Conservation (phyloP, 306 rosid species). For the Quercus engelmannii region DNA sequence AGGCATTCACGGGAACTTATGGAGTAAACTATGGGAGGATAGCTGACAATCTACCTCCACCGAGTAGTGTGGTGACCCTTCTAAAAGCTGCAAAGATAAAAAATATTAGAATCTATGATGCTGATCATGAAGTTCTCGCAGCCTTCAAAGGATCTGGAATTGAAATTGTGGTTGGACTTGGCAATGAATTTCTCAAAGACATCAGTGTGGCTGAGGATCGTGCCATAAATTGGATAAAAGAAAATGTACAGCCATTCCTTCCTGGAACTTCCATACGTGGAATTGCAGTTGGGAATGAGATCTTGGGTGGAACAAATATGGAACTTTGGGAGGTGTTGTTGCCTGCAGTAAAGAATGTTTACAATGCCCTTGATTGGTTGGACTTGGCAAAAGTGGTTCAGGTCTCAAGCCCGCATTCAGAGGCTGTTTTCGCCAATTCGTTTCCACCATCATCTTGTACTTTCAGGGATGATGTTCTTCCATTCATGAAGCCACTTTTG, state of each 20-base stretch:
- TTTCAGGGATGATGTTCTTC: slow-evolving; percentile 59
- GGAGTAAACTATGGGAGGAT: slow-evolving; percentile 87
- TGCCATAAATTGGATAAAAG: slow-evolving; percentile 85
- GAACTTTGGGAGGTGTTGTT: slow-evolving; percentile 68
- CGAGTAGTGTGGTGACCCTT: slow-evolving; percentile 73
- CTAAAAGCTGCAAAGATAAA: slow-evolving; percentile 81
- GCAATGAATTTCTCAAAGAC: slow-evolving; percentile 52
- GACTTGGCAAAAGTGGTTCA: slow-evolving; percentile 40
- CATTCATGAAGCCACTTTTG: slow-evolving; percentile 70
- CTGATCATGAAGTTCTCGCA: slow-evolving; percentile 52
- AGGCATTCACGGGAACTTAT: slow-evolving; percentile 65
- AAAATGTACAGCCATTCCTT: slow-evolving; percentile 63
- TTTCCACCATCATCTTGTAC: slow-evolving; percentile 86
- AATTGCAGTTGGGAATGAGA: slow-evolving; percentile 82
- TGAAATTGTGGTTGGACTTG: slow-evolving; percentile 52
- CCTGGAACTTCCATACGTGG: slow-evolving; percentile 77
- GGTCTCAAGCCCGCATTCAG: slow-evolving; percentile 90
- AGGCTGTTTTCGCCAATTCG: slow-evolving; percentile 80
- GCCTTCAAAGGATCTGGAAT: slow-evolving; percentile 90
- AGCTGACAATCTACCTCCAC: slow-evolving; percentile 78
- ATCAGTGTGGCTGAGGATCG: slow-evolving; percentile 67
- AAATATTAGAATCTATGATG: slow-evolving; percentile 75
- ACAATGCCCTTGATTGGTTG: slow-evolving; percentile 52
- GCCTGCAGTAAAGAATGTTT: slow-evolving; percentile 72
- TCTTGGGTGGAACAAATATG: slow-evolving; percentile 49